phyloP scores from a whole-genome alignment of 805 yeast genomes.

The Hanseniaspora valbyensis region DNA sequence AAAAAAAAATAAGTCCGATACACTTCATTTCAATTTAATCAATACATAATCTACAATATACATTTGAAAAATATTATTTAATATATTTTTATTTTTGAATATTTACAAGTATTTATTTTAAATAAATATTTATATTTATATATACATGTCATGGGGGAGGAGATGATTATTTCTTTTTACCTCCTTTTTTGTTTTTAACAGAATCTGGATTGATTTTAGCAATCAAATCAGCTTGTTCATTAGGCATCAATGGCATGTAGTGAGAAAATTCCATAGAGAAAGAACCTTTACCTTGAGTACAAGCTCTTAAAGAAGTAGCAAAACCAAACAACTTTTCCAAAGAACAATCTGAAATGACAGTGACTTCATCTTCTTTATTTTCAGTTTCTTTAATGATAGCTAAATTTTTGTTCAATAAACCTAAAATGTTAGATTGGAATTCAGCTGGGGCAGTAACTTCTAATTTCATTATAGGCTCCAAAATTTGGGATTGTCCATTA shows the following conservation, averaged over 20 bases:
- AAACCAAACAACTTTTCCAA: slow-evolving; percentile 92
- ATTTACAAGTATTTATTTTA: slow-evolving; percentile 17
- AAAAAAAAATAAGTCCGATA: too few relatives aligned
- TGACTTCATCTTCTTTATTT: slow-evolving; percentile 87
- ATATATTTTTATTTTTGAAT: not conserved
- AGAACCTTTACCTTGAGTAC: slow-evolving; percentile 98
- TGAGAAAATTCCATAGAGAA: slow-evolving; percentile 89
- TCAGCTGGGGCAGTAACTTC: slow-evolving; percentile 90
- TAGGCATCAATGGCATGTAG: slow-evolving; percentile 83
- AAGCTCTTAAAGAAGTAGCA: slow-evolving; percentile 88
- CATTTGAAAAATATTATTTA: not conserved
- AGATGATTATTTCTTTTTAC: slow-evolving; percentile 28
- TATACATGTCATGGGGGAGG: slow-evolving; percentile 29
- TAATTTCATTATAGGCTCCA: slow-evolving; percentile 95
- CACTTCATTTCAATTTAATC: not conserved
- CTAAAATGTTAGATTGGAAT: slow-evolving; percentile 89
- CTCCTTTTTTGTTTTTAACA: slow-evolving; percentile 28
- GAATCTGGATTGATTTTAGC: slow-evolving; percentile 30
- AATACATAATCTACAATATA: not conserved
- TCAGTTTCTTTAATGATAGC: slow-evolving; percentile 92
- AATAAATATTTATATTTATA: slow-evolving; percentile 18
- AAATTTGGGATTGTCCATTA: slow-evolving; percentile 70
- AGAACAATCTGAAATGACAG: slow-evolving; percentile 90
- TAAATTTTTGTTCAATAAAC: slow-evolving; percentile 78
- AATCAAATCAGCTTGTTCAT: slow-evolving; percentile 78